Conservation (phyloP, 2,329 filamentous ascomycete species). For the Trichophyton schoenleinii region DNA sequence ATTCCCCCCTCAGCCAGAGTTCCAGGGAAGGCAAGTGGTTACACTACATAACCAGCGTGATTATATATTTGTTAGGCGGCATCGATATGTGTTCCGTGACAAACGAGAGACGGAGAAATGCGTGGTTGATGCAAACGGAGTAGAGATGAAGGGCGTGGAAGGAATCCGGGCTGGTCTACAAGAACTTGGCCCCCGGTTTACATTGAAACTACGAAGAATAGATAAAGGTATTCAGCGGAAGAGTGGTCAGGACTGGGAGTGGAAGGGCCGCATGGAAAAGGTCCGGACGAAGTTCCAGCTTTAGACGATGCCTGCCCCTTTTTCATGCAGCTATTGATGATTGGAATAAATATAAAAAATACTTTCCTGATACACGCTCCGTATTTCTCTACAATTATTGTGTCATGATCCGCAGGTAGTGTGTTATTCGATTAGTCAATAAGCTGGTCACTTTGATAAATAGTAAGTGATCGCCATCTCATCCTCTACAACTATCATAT, state of each 20-base stretch:
- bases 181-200: conserved; percentile 74
- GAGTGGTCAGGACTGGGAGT: conserved; percentile 82
- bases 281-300: conserved; percentile 85
- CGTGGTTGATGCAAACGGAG: conserved; percentile 68
- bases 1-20: conserved; percentile 69
- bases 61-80: conserved; percentile 83
- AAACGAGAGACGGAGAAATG: conserved; percentile 78
- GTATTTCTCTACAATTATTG: no score
- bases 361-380: no score
- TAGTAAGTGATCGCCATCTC: no score
- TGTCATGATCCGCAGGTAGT: no score
- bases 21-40: conserved; percentile 77
- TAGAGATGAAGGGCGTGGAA: conserved; percentile 72
- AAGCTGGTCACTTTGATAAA: no score
- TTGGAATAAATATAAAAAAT: not conserved
- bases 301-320: conserved; percentile 28
- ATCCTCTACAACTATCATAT: no score
- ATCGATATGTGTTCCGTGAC: conserved; percentile 86
- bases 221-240: conserved; percentile 74
- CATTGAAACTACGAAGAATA: conserved; percentile 76
- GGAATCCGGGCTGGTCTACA: conserved; percentile 76
- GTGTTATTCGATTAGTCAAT: no score
- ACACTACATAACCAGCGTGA: conserved; percentile 92
- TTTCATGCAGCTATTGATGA: not conserved
- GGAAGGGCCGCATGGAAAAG: conserved; percentile 94